A percentile compares a stretch with the other conserved stretches of the same genome.
Evolutionary conservation across 805 yeast genomes (phyloP).

Genomic region (Starmerella khaoyaiensis): DNA sequence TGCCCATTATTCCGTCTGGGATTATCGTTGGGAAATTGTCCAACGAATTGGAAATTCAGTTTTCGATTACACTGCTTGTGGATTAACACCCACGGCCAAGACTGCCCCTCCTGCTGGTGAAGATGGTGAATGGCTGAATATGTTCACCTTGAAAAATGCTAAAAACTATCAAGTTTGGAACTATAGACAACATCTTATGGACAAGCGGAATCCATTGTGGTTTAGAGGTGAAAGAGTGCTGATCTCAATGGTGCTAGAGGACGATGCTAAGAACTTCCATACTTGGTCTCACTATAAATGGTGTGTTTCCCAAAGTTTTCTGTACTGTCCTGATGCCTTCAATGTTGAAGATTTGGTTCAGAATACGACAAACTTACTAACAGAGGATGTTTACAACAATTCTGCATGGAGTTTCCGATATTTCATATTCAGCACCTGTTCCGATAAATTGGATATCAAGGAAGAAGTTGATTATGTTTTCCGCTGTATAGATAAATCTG

Average conservation of each 20-base stretch:
- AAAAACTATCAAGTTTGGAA: slow-evolving; percentile 98
- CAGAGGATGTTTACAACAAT: slow-evolving; percentile 66
- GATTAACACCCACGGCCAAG: slow-evolving; percentile 23
- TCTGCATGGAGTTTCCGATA: slow-evolving; percentile 88
- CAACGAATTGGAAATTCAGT: slow-evolving; percentile 27
- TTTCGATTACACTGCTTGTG: slow-evolving; percentile 17
- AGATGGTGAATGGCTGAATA: slow-evolving; percentile 73
- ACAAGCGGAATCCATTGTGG: slow-evolving; percentile 23
- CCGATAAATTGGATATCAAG: slow-evolving; percentile 22
- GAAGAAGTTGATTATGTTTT: slow-evolving; percentile 45
- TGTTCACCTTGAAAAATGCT: slow-evolving; percentile 57
- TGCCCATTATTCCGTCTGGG: slow-evolving; percentile 89
- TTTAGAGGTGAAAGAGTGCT: slow-evolving; percentile 49
- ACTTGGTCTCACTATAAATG: slow-evolving; percentile 91
- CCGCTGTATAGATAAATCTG: slow-evolving; percentile 42
- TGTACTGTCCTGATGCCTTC: slow-evolving; percentile 4
- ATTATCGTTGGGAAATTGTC: slow-evolving; percentile 28
- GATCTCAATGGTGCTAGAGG: slow-evolving; percentile 51
- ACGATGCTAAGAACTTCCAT: slow-evolving; percentile 84
- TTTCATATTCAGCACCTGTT: slow-evolving; percentile 33
- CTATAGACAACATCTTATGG: slow-evolving; percentile 57
- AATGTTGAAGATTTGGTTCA: slow-evolving; percentile 34
- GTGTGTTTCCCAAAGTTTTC: slow-evolving; percentile 41
- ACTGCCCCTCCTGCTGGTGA: slow-evolving; percentile 21
- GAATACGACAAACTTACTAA: slow-evolving; percentile 39